Evolutionary conservation across 2,329 filamentous ascomycete genomes (phyloP), one percentile per base, ranked within the genome.

Genomic region (Ophiocordyceps camponoti-rufipedis): DNA sequence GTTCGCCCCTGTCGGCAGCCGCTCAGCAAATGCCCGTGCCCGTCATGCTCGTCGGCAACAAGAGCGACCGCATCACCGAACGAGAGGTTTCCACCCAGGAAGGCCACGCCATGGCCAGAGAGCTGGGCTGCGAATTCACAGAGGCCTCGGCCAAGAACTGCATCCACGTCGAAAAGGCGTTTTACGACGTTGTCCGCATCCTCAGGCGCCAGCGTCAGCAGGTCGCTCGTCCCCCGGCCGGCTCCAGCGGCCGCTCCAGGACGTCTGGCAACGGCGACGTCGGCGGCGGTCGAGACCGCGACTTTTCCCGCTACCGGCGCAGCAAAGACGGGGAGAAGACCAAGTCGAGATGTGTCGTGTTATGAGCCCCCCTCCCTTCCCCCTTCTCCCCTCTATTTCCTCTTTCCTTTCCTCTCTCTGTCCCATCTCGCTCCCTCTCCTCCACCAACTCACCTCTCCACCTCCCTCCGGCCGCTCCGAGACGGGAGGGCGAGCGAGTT

Each of bases 41-140:
- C 42, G 85, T 98, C 56, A 96, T 98, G 91, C 74, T 98, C 29
- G 91, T 98, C 33, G 91, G 91, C 53, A 96, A 98, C 72, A 98
- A 98, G 70, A 94, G 86, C 66, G 91, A 98, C 65, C 77, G 91
- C 56, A 86, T 94, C 42, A 94, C 89, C 28, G 91, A 96, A 66
- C 79, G 91, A 52, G 89, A 95, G 58, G 91, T 96, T 4, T 95
- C 88, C 2, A 94, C 88, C 44, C 91, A 96, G 63, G 91, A 98
- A 66, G 91, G 91, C 14, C 84, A 86, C 53, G 87, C 88, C 45
- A 69, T 96, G 38, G 89, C 91, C 46, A 83, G 88, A 56, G 86
- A 95, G 57, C 70, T 98, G 38, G 86, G 86, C 50, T 96, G 91
- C 66, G 88, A 95, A 55, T 96, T 96, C 56, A 87, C 95, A 54